These are phyloP conservation scores for Blastocystis sp. DNA, from an alignment of 352 stramenopile species.

Conservation along the genomic window DNA sequence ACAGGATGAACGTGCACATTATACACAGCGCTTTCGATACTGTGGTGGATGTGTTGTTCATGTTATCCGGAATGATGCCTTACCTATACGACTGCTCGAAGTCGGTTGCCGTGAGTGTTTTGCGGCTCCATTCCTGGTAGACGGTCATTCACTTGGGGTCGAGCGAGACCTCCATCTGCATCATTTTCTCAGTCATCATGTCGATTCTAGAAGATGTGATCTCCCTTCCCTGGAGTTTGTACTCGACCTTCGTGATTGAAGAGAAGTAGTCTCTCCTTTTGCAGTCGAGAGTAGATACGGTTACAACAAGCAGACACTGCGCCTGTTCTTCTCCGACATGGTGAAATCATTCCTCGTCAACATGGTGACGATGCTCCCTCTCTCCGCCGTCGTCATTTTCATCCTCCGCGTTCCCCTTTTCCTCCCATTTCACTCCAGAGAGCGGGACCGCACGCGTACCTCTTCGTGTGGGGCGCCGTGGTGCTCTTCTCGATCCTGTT, in stretches of 20 bases:
- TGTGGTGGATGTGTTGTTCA: not conserved
- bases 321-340: conserved; percentile 71
- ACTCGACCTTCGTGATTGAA: conserved; percentile 75
- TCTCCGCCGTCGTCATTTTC: not conserved
- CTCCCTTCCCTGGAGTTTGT: conserved; percentile 69
- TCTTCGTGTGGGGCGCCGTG: conserved; percentile 57
- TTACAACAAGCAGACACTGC: conserved; percentile 74
- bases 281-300: conserved; percentile 62
- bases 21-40: not conserved
- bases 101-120: not conserved
- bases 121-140: not conserved
- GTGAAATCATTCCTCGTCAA: conserved; percentile 67
- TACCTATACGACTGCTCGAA: conserved; percentile 19
- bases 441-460: not conserved
- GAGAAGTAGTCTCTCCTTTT: conserved; percentile 52
- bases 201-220: conserved; percentile 66
- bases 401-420: not conserved
- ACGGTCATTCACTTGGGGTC: not conserved
- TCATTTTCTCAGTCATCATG: conserved; percentile 67
- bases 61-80: not conserved
- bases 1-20: not conserved
- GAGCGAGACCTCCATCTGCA: not conserved
- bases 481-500: conserved; percentile 69
- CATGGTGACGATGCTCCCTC: conserved; percentile 60
- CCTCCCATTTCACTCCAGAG: not conserved